These are phyloP conservation scores for Lentinula aciculospora DNA, from an alignment of 768 basidiomycete species.

Conservation along the genomic window DNA sequence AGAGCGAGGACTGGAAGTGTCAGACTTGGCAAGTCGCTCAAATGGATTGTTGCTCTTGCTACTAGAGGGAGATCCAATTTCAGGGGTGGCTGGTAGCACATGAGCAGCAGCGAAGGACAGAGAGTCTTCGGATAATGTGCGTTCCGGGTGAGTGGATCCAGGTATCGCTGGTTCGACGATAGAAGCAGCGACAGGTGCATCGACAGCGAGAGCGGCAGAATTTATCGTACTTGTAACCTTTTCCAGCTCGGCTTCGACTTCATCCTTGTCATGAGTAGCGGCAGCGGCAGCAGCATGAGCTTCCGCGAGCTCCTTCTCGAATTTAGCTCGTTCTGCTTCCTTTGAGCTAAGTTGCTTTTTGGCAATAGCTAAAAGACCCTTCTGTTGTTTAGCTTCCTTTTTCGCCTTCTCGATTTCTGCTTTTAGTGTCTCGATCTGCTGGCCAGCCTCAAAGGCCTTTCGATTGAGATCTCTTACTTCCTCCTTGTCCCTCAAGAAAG, in stretches of 20 bases:
- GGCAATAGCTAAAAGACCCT: constrained; percentile 89
- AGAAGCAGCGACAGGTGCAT: background rate
- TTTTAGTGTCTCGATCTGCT: constrained; percentile 67
- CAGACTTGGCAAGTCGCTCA: constrained; percentile 55
- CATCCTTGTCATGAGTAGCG: constrained; percentile 49
- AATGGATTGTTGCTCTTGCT: constrained; percentile 91
- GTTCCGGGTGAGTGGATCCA: constrained; percentile 14
- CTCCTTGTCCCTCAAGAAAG: constrained; percentile 88
- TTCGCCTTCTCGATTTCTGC: constrained; percentile 78
- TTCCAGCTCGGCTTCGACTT: constrained; percentile 46
- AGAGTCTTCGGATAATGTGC: constrained; percentile 40
- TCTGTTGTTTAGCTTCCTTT: constrained; percentile 95
- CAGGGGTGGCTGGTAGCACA: constrained; percentile 69
- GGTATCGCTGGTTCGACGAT: background rate
- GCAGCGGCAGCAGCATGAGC: constrained; percentile 48
- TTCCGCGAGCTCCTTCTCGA: constrained; percentile 68
- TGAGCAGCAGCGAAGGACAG: constrained; percentile 61
- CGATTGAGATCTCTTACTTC: constrained; percentile 83
- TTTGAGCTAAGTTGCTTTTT: constrained; percentile 88
- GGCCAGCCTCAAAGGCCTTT: constrained; percentile 74
- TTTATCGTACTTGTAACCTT: constrained; percentile 17
- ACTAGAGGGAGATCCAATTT: constrained; percentile 38
- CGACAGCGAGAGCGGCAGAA: background rate
- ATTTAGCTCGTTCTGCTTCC: constrained; percentile 69
- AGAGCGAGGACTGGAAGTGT: constrained; percentile 35